A percentile compares a stretch with the other conserved stretches of the same genome.
These are phyloP conservation scores for Beauveria asiatica DNA, from an alignment of 2,329 filamentous ascomycete species.

Conservation along the genomic window DNA sequence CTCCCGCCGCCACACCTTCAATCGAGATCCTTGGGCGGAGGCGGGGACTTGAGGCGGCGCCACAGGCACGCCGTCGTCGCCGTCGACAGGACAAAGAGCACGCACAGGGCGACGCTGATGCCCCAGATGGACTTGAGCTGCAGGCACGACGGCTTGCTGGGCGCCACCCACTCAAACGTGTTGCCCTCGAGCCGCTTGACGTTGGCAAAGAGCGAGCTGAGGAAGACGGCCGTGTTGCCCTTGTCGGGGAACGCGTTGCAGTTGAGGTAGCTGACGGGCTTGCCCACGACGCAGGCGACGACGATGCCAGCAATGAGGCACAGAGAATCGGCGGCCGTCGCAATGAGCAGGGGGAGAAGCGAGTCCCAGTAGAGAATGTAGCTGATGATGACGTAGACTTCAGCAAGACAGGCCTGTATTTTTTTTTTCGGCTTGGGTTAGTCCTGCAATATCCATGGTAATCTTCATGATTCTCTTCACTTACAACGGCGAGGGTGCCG, in stretches of 20 bases:
- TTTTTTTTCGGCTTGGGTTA: background rate
- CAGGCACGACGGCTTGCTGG: slow-evolving; percentile 58
- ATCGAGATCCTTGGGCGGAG: slow-evolving; percentile 39
- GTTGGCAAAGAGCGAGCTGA: slow-evolving; percentile 35
- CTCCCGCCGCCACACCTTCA: slow-evolving; percentile 41
- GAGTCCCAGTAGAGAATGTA: slow-evolving; percentile 75
- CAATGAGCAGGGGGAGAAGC: slow-evolving; percentile 66
- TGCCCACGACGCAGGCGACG: slow-evolving; percentile 68
- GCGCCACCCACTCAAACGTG: slow-evolving; percentile 38
- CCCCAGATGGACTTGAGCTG: slow-evolving; percentile 87
- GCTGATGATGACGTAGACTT: slow-evolving; percentile 70
- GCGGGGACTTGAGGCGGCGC: slow-evolving; percentile 43
- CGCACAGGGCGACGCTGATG: slow-evolving; percentile 67
- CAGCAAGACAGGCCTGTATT: slow-evolving; percentile 62
- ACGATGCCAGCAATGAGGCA: slow-evolving; percentile 72
- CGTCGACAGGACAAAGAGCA: slow-evolving; percentile 58
- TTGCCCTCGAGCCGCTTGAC: slow-evolving; percentile 25
- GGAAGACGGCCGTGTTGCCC: slow-evolving; percentile 34
- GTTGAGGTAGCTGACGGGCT: slow-evolving; percentile 68
- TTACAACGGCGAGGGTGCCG: slow-evolving; percentile 70
- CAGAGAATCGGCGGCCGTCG: slow-evolving; percentile 54
- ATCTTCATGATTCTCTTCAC: slow-evolving; percentile 25
- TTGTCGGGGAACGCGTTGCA: slow-evolving; percentile 48
- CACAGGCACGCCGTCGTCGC: slow-evolving; percentile 53
- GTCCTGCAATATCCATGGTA: background rate